Conservation (phyloP, 495 filamentous ascomycete genomes). For the Daldinia bambusicola region DNA sequence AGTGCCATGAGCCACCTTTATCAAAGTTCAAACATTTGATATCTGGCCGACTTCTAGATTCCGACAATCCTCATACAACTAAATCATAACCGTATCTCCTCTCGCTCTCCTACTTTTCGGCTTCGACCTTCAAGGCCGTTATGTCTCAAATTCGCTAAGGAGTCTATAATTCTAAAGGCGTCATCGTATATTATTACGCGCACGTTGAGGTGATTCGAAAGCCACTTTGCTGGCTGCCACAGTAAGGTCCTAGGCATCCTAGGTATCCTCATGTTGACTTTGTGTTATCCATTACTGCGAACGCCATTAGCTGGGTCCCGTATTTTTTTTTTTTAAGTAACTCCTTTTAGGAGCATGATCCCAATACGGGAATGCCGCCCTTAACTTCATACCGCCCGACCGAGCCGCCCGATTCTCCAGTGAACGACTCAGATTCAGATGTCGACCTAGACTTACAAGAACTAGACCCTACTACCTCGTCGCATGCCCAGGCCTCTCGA, state of each 20-base stretch:
- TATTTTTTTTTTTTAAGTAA: conserved; percentile 6
- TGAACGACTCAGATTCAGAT: conserved; percentile 70
- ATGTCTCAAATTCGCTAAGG: not conserved
- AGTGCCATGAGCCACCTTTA: conserved; percentile 6
- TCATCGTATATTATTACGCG: not conserved
- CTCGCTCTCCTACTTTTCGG: not conserved
- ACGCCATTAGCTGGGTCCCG: not conserved
- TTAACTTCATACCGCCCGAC: conserved; percentile 60
- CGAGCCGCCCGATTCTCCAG: conserved; percentile 62
- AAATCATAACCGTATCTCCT: conserved; percentile 3
- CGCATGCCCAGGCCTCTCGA: conserved; percentile 49
- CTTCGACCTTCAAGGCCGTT: not conserved
- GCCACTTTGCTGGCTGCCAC: not conserved
- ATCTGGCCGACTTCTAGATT: not conserved
- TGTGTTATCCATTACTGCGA: conserved; percentile 1
- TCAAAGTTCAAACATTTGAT: conserved; percentile 1
- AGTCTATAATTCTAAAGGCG: not conserved
- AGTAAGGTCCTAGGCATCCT: not conserved
- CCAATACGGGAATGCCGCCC: conserved; percentile 64
- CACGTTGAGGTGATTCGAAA: not conserved
- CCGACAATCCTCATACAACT: not conserved
- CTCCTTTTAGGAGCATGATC: conserved; percentile 46
- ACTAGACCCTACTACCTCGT: conserved; percentile 68
- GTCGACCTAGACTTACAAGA: conserved; percentile 78
- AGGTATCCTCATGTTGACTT: conserved; percentile 17